phyloP scores from a whole-genome alignment of 1,284 basidiomycete species.

The Sanghuangporus sanghuang region DNA sequence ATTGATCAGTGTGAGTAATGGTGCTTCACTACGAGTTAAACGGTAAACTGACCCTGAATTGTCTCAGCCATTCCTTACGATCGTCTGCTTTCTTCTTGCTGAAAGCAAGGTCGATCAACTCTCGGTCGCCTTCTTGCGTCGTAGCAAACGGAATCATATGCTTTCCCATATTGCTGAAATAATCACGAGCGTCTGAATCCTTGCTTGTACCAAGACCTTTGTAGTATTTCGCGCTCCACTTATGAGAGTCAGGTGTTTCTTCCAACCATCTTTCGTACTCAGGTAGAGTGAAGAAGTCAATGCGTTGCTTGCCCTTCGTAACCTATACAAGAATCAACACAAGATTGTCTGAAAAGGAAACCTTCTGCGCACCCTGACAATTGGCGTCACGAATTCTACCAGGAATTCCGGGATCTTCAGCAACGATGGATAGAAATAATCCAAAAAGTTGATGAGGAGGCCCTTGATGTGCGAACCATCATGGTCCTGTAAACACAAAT shows the following conservation, averaged over 20 bases:
- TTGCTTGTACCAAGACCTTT: slow-evolving; percentile 98
- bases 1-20: slow-evolving; percentile 15
- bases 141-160: slow-evolving; percentile 93
- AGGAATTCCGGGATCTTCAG: slow-evolving; percentile 91
- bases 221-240: slow-evolving; percentile 94
- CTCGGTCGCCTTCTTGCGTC: slow-evolving; percentile 78
- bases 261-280: slow-evolving; percentile 95
- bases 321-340: slow-evolving; percentile 38
- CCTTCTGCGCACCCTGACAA: slow-evolving; percentile 75
- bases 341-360: not conserved
- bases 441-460: slow-evolving; percentile 96
- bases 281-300: slow-evolving; percentile 96
- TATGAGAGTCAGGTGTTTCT: slow-evolving; percentile 72
- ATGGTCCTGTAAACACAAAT: slow-evolving; percentile 69
- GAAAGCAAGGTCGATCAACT: slow-evolving; percentile 96
- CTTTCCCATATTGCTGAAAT: slow-evolving; percentile 89
- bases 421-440: slow-evolving; percentile 95
- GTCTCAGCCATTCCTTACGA: slow-evolving; percentile 96
- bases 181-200: slow-evolving; percentile 85
- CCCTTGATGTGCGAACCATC: slow-evolving; percentile 99
- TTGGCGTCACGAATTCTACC: slow-evolving; percentile 98
- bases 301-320: slow-evolving; percentile 75
- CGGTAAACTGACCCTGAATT: slow-evolving; percentile 66
- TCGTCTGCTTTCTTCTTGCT: slow-evolving; percentile 99
- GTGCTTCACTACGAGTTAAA: not conserved